Base-by-base conservation (phyloP, 2,329 filamentous ascomycete genomes). In the Talaromyces sp. region DNA sequence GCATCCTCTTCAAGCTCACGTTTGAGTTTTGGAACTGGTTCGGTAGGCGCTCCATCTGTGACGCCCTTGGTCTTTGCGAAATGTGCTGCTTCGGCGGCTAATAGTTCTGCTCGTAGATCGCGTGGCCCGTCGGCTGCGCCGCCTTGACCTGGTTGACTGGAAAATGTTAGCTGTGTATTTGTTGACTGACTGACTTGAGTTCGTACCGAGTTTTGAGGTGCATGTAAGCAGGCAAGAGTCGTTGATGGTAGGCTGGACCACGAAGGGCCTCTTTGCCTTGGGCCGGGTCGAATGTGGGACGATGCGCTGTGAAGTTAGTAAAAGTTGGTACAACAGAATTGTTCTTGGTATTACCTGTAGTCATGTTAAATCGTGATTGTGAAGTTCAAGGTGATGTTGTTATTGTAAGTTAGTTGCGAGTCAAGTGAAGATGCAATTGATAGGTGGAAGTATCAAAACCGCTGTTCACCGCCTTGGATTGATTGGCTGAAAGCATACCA, bases 271-370 rank as follows among this genome's bases (percentile, higher is more conserved):
- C 95, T 84, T 97, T 97, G 77, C 95, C 95, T 76, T 90, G 88
- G 49, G 94, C 93, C 70, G 95, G 95, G 78, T 99, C 95, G 76
- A 99, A 99, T 0, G 95, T 99, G 65, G 95, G 95, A 81, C 95
- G 91, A 76, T 89, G 88, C 65, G 88, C 88, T 80, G 79, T 81
- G 43, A 79, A 27, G 68, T 79, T 65, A 74, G 68, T 69, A 64
- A 17, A 60, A 34, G 45, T 17, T 38, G 27, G 29, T 53, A 29
- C 17, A 19, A 6, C 5, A 25, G 5, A 58, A 3, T 13, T 22
- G 2, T 0, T 25, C 31, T 53, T 15, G 3, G 8, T 13, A 61
- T 45, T 75, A 80, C 78, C 78, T 72, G 78, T 80, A 70, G 78
- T 80, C 78, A 80, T 80, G 62, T 62, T 76, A 72, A 36, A 29